Base-by-base conservation (phyloP, 192 early-diverging fungal species). In the Rhizophlyctis rosea region DNA sequence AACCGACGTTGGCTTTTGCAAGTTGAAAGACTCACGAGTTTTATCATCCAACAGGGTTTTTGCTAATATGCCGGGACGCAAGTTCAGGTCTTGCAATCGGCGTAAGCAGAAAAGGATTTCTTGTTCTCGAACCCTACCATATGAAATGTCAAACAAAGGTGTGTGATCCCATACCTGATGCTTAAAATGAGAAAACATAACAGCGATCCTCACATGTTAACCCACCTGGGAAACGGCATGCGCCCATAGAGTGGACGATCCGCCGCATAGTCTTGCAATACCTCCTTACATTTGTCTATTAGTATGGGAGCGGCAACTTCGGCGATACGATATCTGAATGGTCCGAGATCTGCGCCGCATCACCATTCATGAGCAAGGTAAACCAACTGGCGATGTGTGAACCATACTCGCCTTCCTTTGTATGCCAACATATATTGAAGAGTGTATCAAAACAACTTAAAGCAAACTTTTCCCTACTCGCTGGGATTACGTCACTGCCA, bases 191-290 rank as follows among this genome's bases (percentile, higher is more conserved):
- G 47, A 16, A 34, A 32, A 39, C 39, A 57, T 25, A 53, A 53
- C 57, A 34, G 33, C 34, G 51, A 62, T 33, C 53, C 23, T 63
- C 62, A 25, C 57, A 59, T 24, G 62, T 64, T n/a, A n/a, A 52
- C 68, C 36, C 57, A 87, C 70, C 85, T 78, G 59, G 90, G 84
- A 70, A 90, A 76, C 3, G 90, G 88, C 39, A 83, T 76, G 31
- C 80, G 77, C n/a, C 87, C 88, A 47, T 83, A 77, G 31, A 87
- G 68, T 3, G 79, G 79, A 64, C 83, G 78, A 70, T 91, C 90
- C 18, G 75, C 74, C 21, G 72, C 74, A 62, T 88, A 91, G 23
- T 75, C 75, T 9, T 72, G 63, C 9, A 91, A 67, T 1, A 88
- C 73, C 0, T 69, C 68, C 31, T 77, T 77, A 54, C 85, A 88